phyloP scores from a whole-genome alignment of 1,139 yeast genomes.

The Suhomyces yuchorum region DNA sequence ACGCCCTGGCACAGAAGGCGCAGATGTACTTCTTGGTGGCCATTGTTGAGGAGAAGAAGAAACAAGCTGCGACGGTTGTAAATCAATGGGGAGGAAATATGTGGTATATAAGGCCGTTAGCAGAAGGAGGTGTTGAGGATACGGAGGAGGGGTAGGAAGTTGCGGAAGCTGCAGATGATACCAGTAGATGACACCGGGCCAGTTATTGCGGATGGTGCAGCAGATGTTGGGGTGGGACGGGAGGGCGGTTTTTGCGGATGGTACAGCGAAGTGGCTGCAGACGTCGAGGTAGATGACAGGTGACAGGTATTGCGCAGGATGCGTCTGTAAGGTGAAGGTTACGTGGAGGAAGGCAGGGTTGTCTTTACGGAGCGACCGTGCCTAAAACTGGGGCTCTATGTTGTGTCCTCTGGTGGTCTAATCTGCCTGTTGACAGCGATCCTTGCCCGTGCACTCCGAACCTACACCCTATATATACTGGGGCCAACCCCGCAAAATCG shows the following conservation, averaged over 20 bases:
- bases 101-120: background rate
- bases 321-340: background rate
- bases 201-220: background rate
- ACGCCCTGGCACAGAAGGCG: constrained; percentile 78
- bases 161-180: background rate
- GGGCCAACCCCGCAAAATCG: constrained; percentile 13
- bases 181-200: background rate
- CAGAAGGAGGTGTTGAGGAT: background rate
- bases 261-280: background rate
- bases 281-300: background rate
- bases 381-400: background rate
- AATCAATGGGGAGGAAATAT: background rate
- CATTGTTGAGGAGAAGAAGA: constrained; percentile 29
- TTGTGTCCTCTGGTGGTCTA: background rate
- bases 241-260: background rate
- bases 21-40: constrained; percentile 68
- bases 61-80: too few relatives aligned
- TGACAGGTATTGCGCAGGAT: background rate
- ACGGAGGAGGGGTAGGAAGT: background rate
- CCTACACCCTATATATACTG: constrained; percentile 4
- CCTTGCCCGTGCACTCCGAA: constrained; percentile 1
- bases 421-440: background rate
- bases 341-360: background rate
- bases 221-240: too few relatives aligned
- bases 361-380: background rate